phyloP scores from a whole-genome alignment of 2,329 filamentous ascomycete genomes.

The Trichothecium sympodiale region DNA sequence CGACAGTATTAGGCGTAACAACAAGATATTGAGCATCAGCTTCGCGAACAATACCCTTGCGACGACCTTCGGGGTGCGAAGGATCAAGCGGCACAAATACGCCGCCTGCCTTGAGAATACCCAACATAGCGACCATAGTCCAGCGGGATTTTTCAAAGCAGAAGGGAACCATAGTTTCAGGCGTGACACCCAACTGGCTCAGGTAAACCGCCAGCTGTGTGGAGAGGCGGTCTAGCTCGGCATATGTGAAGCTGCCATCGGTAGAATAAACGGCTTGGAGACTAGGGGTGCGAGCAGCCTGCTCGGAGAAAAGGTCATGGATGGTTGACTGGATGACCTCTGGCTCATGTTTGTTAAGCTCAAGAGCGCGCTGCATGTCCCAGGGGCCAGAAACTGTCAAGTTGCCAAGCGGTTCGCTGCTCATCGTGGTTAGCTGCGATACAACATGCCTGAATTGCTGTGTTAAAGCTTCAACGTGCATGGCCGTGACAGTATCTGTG shows the following conservation, averaged over 20 bases:
- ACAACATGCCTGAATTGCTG: slow-evolving; percentile 2
- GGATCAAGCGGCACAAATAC: slow-evolving; percentile 18
- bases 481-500: neutral
- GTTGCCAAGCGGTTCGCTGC: neutral
- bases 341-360: neutral
- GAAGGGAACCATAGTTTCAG: slow-evolving; percentile 10
- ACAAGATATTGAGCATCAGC: neutral
- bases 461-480: neutral
- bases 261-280: slow-evolving; percentile 5
- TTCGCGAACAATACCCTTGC: neutral
- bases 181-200: slow-evolving; percentile 11
- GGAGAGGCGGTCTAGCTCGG: slow-evolving; percentile 2
- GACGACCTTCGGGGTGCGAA: slow-evolving; percentile 5
- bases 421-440: neutral
- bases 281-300: slow-evolving; percentile 2
- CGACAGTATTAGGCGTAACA: neutral
- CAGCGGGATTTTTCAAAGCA: slow-evolving; percentile 17
- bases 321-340: neutral
- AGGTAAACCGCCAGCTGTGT: slow-evolving; percentile 2
- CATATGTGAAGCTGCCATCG: slow-evolving; percentile 2
- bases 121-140: slow-evolving; percentile 15
- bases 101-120: slow-evolving; percentile 16
- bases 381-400: neutral
- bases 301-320: slow-evolving; percentile 3
- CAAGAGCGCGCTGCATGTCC: slow-evolving; percentile 1